phyloP scores from a whole-genome alignment of 768 basidiomycete species.

The Xerocomellus amylosporus region DNA sequence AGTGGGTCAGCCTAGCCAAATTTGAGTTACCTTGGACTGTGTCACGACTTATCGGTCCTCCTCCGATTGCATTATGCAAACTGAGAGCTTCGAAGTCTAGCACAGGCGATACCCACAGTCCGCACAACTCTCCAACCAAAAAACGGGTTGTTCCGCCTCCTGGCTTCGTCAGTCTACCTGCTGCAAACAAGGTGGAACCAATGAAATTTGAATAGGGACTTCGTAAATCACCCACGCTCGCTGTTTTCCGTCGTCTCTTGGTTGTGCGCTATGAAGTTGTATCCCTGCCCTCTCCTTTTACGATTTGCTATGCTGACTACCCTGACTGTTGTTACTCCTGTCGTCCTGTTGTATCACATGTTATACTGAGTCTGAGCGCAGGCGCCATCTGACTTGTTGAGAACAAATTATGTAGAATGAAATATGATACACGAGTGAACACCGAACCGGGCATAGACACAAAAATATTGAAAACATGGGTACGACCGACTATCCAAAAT shows the following conservation, averaged over 20 bases:
- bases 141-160: constrained; percentile 19
- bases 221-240: not conserved
- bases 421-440: constrained; percentile 10
- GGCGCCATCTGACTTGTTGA: constrained; percentile 3
- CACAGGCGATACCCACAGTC: constrained; percentile 15
- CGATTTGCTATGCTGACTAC: constrained; percentile 11
- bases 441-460: constrained; percentile 4
- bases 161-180: constrained; percentile 33
- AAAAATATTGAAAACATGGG: not conserved
- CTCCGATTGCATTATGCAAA: constrained; percentile 64
- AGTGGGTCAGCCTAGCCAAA: constrained; percentile 58
- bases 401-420: constrained; percentile 17
- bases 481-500: constrained; percentile 6
- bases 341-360: constrained; percentile 21
- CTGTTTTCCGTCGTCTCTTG: constrained; percentile 1
- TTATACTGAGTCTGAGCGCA: constrained; percentile 7
- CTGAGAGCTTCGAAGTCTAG: constrained; percentile 14
- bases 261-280: constrained; percentile 8
- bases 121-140: constrained; percentile 24
- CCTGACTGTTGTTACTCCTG: constrained; percentile 3
- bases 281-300: constrained; percentile 7
- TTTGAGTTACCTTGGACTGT: constrained; percentile 82
- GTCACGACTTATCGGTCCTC: constrained; percentile 73
- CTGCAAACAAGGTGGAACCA: constrained; percentile 43
- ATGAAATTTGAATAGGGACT: constrained; percentile 38